These are phyloP conservation scores for Stenogyne calaminthoides DNA, from an alignment of 305 asterid genomes.

Conservation along the genomic window DNA sequence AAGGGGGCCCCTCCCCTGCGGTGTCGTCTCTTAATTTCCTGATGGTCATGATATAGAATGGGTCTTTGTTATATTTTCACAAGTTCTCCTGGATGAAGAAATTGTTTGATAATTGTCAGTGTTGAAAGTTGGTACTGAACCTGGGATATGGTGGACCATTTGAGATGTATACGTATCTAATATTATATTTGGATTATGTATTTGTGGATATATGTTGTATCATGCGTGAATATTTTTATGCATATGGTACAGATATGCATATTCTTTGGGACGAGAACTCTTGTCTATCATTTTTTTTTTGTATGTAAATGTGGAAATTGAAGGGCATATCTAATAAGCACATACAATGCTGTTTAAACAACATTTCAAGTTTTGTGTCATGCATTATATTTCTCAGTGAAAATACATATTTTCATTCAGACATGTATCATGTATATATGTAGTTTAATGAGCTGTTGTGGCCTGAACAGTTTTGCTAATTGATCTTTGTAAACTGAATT, in stretches of 20 bases:
- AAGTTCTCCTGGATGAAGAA: neutral
- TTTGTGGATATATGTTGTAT: neutral
- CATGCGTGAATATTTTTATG: neutral
- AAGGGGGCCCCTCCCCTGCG: neutral
- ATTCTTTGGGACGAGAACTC: neutral
- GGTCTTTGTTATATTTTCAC: neutral
- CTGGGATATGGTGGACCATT: conserved; percentile 5
- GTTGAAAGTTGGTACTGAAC: neutral
- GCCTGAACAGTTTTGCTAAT: neutral
- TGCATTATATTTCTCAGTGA: neutral
- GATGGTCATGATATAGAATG: neutral
- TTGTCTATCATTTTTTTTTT: neutral
- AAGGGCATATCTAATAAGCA: no score
- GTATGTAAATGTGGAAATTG: no score
- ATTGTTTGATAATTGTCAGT: neutral
- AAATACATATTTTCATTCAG: neutral
- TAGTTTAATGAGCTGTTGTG: neutral
- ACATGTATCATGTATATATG: neutral
- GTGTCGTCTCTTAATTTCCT: neutral
- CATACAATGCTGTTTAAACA: neutral
- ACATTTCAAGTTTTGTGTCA: neutral
- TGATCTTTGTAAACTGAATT: neutral
- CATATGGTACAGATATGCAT: neutral
- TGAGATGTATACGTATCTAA: neutral
- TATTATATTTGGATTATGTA: neutral